Evolutionary conservation across 805 yeast genomes (phyloP).

Genomic region (Barnettozyma salicaria): DNA sequence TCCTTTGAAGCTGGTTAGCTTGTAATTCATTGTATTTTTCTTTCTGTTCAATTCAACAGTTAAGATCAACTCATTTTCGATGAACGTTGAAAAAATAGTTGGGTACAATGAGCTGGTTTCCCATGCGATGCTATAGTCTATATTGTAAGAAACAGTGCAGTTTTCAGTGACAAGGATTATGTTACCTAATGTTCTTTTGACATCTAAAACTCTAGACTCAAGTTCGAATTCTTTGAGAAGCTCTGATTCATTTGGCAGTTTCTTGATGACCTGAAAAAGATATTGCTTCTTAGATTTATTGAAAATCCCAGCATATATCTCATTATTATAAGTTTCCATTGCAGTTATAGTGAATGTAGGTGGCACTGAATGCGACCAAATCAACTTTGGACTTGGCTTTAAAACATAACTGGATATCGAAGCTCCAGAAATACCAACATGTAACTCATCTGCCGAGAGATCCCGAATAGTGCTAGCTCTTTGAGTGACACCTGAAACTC

Average conservation of each 20-base stretch:
- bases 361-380: slow-evolving; percentile 47
- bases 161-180: slow-evolving; percentile 16
- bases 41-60: slow-evolving; percentile 7
- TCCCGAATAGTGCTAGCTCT: slow-evolving; percentile 14
- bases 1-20: slow-evolving; percentile 16
- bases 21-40: slow-evolving; percentile 20
- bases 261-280: slow-evolving; percentile 17
- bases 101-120: slow-evolving; percentile 12
- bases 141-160: slow-evolving; percentile 5
- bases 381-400: slow-evolving; percentile 46
- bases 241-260: slow-evolving; percentile 21
- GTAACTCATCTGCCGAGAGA: slow-evolving; percentile 17
- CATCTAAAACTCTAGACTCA: slow-evolving; percentile 12
- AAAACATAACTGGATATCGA: slow-evolving; percentile 33
- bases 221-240: slow-evolving; percentile 15
- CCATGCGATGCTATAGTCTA: slow-evolving; percentile 15
- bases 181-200: slow-evolving; percentile 5
- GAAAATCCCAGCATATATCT: slow-evolving; percentile 16
- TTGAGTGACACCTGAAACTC: slow-evolving; percentile 18
- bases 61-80: slow-evolving; percentile 15
- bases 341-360: slow-evolving; percentile 36
- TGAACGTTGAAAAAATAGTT: slow-evolving; percentile 13
- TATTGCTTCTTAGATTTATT: slow-evolving; percentile 19
- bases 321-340: slow-evolving; percentile 11
- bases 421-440: slow-evolving; percentile 26